Evolutionary conservation across 805 yeast species (phyloP), one percentile per base, ranked within the genome.

Genomic region (Lachancea waltii): DNA sequence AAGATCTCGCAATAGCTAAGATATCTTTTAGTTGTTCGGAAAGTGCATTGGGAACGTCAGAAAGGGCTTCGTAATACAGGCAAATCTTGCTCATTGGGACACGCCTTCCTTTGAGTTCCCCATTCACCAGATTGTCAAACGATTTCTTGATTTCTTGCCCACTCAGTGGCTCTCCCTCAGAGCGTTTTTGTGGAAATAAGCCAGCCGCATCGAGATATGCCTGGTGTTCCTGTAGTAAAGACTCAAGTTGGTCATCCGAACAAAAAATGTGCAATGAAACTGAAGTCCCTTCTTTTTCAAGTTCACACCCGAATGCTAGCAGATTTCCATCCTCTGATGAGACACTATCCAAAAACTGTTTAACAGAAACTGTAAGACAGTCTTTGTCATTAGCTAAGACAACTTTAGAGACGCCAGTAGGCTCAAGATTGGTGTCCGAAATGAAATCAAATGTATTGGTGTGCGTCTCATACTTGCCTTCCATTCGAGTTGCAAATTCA

Each of bases 321-420:
- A 32, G 14, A 15, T 13, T 21, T 16, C 24, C 48, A 28, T 34
- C 38, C 13, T 37, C 39, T 18, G 29, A 21, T 7, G 10, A 27
- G 36, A 34, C 36, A 42, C 20, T 47, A 35, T 27, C 59, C 48
- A 40, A 60, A 40, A 50, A 70, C 53, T 52, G 51, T 42, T 41
- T 42, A 51, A 56, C 46, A 44, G 53, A 63, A 55, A 59, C 53
- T 19, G 49, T 54, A 48, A 64, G 59, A 14, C 60, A 57, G 4
- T 56, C 56, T 19, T 63, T 56, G 1, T 54, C 50, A 8, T 50
- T 41, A 14, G 60, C 52, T 4, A 74, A 36, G 0, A 77, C 65
- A 23, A 77, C 50, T 41, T 70, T 75, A 0, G 84, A 70, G 1
- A 85, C 82, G 31, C 69, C 78, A 1, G 75, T 63, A 27, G 68